A percentile compares a stretch with the other conserved stretches of the same genome.
phyloP scores from a whole-genome alignment of 257 asterid genomes.

The Solanum raphanifolium region DNA sequence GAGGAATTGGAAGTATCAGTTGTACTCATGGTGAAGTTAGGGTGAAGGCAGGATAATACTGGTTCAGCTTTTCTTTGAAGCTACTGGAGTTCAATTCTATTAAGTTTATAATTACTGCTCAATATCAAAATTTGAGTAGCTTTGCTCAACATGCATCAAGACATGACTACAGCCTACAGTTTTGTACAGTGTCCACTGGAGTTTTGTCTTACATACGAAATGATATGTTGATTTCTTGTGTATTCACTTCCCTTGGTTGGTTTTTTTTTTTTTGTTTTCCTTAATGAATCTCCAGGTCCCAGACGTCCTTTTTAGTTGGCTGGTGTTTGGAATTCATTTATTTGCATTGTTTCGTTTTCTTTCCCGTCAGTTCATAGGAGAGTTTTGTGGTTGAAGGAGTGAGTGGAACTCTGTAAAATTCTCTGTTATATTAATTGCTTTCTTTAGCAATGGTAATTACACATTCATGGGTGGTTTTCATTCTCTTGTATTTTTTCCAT shows the following conservation, averaged over 20 bases:
- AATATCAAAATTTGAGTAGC: constrained; percentile 26
- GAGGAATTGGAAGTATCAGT: constrained; percentile 2
- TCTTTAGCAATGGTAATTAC: not conserved
- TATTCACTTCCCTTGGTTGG: not conserved
- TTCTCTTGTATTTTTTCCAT: not conserved
- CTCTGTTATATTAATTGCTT: not conserved
- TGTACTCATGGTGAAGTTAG: constrained; percentile 3
- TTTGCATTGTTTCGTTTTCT: not conserved
- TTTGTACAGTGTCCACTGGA: not conserved
- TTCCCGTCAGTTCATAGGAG: not conserved
- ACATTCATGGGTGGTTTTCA: not conserved
- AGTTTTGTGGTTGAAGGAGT: not conserved
- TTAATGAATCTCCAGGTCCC: not conserved
- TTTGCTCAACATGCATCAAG: constrained; percentile 13
- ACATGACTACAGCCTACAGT: not conserved
- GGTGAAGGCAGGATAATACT: not conserved
- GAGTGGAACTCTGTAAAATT: not conserved
- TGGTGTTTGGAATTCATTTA: not conserved
- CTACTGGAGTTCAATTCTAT: not conserved
- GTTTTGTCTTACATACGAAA: not conserved
- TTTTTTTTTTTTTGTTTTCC: not conserved
- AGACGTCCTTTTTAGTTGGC: not conserved
- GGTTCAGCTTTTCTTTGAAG: not conserved
- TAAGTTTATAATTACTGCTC: constrained; percentile 14
- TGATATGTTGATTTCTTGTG: not conserved